Percentiles rank a stretch among this genome's conserved stretches.
Conservation (phyloP, 345 rosid species). For the Trapa bicornis region DNA sequence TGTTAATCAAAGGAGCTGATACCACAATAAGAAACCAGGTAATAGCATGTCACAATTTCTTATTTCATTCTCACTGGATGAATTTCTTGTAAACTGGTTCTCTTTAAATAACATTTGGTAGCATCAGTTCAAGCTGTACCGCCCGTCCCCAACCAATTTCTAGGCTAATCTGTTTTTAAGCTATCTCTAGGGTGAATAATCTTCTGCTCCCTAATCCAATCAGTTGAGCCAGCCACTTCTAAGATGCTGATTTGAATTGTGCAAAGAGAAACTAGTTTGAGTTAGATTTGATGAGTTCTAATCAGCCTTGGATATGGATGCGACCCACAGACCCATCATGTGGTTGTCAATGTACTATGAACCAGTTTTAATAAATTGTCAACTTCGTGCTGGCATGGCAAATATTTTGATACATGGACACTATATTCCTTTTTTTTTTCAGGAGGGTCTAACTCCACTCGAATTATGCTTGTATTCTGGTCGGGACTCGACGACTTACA, state of each 20-base stretch:
- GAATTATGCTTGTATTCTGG: slow-evolving; percentile 73
- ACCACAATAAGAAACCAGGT: slow-evolving; percentile 46
- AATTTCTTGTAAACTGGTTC: not conserved
- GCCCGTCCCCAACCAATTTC: not conserved
- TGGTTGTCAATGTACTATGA: too few species aligned
- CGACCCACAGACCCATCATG: too few species aligned
- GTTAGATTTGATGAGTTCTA: not conserved
- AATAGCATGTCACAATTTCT: not conserved
- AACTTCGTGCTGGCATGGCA: not conserved
- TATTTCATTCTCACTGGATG: not conserved
- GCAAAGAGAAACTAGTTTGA: not conserved
- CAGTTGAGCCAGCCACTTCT: not conserved
- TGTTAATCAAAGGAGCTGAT: slow-evolving; percentile 74
- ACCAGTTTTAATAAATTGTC: too few species aligned
- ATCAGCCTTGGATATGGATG: not conserved
- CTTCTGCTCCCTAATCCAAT: not conserved
- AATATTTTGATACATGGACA: too few species aligned
- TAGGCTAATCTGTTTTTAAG: not conserved
- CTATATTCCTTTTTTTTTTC: slow-evolving; percentile 3
- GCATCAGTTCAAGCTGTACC: not conserved
- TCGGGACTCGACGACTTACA: slow-evolving; percentile 45
- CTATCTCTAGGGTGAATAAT: not conserved
- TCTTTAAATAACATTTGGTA: not conserved
- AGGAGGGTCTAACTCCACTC: slow-evolving; percentile 81
- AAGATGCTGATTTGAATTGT: not conserved